Evolutionary conservation across 2,329 filamentous ascomycete genomes (phyloP).

Genomic region (Pseudogymnoascus sp.): DNA sequence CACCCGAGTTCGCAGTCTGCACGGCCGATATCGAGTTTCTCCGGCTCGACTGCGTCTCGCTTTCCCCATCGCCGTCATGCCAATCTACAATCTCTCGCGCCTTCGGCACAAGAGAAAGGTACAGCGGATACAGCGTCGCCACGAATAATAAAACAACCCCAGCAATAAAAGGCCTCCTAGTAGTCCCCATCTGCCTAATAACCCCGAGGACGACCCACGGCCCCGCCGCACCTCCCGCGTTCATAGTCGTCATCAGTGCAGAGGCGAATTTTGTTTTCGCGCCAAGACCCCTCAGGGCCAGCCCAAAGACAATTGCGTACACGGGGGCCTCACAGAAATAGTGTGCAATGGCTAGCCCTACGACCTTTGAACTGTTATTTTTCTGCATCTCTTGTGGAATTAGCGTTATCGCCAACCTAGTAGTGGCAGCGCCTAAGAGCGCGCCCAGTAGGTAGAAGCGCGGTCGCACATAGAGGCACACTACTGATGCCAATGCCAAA

Average conservation of each 20-base stretch:
- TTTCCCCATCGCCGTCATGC: neutral
- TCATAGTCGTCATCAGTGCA: conserved; percentile 31
- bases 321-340: conserved; percentile 73
- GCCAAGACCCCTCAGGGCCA: conserved; percentile 70
- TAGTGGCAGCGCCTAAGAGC: conserved; percentile 46
- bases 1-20: neutral
- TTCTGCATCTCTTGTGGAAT: conserved; percentile 35
- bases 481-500: conserved; percentile 62
- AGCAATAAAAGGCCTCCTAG: neutral
- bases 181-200: neutral
- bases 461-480: conserved; percentile 58
- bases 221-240: conserved; percentile 23
- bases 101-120: conserved; percentile 20
- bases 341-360: conserved; percentile 57
- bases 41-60: neutral
- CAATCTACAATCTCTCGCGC: conserved; percentile 23
- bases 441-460: conserved; percentile 59
- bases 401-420: conserved; percentile 34
- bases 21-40: neutral
- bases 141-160: conserved; percentile 24
- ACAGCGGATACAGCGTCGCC: conserved; percentile 23
- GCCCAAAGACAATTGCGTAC: conserved; percentile 72
- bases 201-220: conserved; percentile 25
- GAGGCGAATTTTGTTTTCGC: conserved; percentile 69
- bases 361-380: conserved; percentile 23